Base-by-base conservation (phyloP, 2,329 filamentous ascomycete genomes). In the Xylariaceae sp. region DNA sequence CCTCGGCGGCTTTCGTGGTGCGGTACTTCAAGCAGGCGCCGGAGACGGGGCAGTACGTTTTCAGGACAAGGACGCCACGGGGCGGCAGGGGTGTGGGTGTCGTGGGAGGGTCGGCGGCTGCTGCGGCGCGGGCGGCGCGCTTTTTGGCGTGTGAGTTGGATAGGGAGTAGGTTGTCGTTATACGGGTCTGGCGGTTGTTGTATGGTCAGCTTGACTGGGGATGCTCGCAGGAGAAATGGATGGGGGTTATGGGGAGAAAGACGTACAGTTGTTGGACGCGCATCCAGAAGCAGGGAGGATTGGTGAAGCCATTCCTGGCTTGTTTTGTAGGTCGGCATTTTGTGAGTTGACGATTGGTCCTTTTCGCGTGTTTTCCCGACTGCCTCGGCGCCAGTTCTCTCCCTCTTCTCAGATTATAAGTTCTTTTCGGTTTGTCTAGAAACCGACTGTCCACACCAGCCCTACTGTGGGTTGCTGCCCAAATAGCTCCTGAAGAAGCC, bases 241-340 rank as follows among this genome's bases (percentile, higher is more conserved):
- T 41, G 39, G 40, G 38, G 48, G 48, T 15, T 35, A 36, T 32
- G 44, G 6, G 11, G 10, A 40, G 19, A 14, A 18, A 10, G 43
- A 73, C 82, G 56, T 81, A 95, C 92, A 38, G 88, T 90, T 32
- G 81, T 82, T 4, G 94, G 94, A 42, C 89, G 85, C 48, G 94
- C 92, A 71, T 94, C 82, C 47, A 99, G 77, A 50, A 99, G 84
- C 53, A 91, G 82, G 15, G 84, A 76, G 12, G 92, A 96, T 70
- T 96, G 87, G 62, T 87, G 84, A 59, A 96, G 87, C 87, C 90
- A 99, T 73, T 91, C 86, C 71, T 95, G 86, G 70, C 88, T 88
- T 50, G 89, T 90, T 45, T 80, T 75, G 67, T 95, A 83, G 68
- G 87, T 84, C 2, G 87, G 86, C 91, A 96, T 96, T 49, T 60